Evolutionary conservation across 1,284 basidiomycete genomes (phyloP).

Genomic region (Inonotus obliquus): DNA sequence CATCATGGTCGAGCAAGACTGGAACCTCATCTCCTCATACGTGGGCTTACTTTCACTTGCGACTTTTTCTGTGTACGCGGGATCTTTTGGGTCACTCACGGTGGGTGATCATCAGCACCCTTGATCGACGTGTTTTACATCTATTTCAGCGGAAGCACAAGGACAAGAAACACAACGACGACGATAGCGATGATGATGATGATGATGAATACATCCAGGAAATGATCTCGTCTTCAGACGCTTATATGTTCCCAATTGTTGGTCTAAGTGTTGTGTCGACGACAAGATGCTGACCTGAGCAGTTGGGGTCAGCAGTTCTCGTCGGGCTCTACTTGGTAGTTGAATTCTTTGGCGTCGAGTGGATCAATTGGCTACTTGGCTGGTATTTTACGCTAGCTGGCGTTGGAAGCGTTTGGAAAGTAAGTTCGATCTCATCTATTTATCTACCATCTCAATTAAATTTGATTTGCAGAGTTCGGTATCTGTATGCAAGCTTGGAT

Average conservation of each 20-base stretch:
- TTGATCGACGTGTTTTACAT: background rate
- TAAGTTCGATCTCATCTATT: constrained; percentile 24
- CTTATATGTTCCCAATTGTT: constrained; percentile 75
- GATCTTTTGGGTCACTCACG: constrained; percentile 62
- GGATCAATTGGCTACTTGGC: constrained; percentile 77
- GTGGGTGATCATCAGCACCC: constrained; percentile 34
- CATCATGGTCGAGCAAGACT: constrained; percentile 32
- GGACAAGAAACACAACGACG: constrained; percentile 25
- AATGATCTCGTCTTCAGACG: constrained; percentile 61
- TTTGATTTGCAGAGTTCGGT: constrained; percentile 40
- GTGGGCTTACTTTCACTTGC: constrained; percentile 62
- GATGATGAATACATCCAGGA: constrained; percentile 43
- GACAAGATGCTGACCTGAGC: background rate
- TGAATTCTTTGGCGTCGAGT: constrained; percentile 75
- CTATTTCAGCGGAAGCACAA: constrained; percentile 25
- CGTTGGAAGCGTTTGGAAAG: constrained; percentile 67
- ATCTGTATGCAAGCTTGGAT: constrained; percentile 40
- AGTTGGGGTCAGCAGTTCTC: constrained; percentile 65
- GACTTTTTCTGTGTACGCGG: constrained; percentile 56
- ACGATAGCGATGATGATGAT: constrained; percentile 40
- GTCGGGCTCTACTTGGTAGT: constrained; percentile 67
- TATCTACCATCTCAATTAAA: constrained; percentile 8
- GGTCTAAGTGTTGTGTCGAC: constrained; percentile 21
- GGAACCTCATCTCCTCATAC: constrained; percentile 61
- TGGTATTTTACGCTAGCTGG: constrained; percentile 73